phyloP scores from a whole-genome alignment of 2,329 filamentous ascomycete species.

The Colletotrichum magnum region DNA sequence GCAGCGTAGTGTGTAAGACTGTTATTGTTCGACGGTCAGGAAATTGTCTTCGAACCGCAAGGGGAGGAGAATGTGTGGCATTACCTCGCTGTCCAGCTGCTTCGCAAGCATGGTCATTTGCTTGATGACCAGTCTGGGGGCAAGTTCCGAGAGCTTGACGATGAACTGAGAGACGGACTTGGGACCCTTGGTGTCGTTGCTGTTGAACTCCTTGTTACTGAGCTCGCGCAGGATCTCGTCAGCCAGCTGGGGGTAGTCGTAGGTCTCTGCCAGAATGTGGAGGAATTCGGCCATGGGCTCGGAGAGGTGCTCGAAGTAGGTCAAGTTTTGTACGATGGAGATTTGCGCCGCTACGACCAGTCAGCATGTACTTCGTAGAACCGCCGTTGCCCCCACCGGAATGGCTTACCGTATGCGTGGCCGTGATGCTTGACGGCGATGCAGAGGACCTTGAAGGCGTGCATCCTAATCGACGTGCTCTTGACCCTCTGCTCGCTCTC shows the following conservation, averaged over 20 bases:
- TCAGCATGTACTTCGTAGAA: conserved; percentile 48
- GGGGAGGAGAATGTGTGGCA: conserved; percentile 1
- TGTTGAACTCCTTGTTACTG: conserved; percentile 98
- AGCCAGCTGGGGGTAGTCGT: conserved; percentile 95
- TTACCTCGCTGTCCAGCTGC: conserved; percentile 91
- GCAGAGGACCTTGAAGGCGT: conserved; percentile 96
- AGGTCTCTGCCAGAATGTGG: conserved; percentile 95
- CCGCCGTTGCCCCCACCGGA: conserved; percentile 41
- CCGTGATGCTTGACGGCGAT: conserved; percentile 98
- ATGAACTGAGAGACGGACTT: conserved; percentile 98
- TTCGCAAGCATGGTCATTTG: conserved; percentile 97
- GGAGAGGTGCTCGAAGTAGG: conserved; percentile 98
- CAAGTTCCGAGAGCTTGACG: conserved; percentile 91
- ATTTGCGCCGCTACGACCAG: conserved; percentile 85
- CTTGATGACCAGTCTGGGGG: conserved; percentile 93
- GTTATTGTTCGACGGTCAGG: background rate
- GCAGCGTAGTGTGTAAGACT: conserved; percentile 94
- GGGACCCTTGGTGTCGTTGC: conserved; percentile 93
- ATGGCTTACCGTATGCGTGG: conserved; percentile 84
- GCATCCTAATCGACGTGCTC: conserved; percentile 90
- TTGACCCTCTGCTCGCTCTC: conserved; percentile 96
- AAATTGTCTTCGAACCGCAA: background rate
- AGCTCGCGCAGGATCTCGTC: conserved; percentile 95
- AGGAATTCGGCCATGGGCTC: conserved; percentile 99
- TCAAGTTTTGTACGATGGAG: conserved; percentile 96